A percentile compares a stretch with the other conserved stretches of the same genome.
Conservation (phyloP, 176 grass and related monocot genomes). For the Paspalum vaginatum region DNA sequence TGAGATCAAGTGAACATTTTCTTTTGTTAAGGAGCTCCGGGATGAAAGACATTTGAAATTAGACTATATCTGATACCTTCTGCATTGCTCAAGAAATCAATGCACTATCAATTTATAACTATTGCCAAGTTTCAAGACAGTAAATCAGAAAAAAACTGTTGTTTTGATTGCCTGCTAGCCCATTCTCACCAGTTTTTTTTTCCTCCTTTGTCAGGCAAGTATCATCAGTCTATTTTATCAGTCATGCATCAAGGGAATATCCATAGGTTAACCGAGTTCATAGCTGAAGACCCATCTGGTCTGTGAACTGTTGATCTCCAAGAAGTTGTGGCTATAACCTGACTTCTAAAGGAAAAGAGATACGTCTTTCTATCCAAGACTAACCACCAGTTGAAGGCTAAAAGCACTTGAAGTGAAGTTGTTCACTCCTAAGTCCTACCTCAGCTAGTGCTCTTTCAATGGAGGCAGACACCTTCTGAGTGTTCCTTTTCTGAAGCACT, state of each 20-base stretch:
- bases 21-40: background rate
- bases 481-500: constrained; percentile 29
- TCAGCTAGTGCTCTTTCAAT: constrained; percentile 23
- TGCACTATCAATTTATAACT: constrained; percentile 1
- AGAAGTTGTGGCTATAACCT: constrained; percentile 25
- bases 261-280: background rate
- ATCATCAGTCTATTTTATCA: constrained; percentile 15
- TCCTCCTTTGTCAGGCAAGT: constrained; percentile 31
- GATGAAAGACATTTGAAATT: background rate
- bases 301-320: background rate
- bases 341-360: constrained; percentile 34
- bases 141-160: background rate
- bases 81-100: constrained; percentile 2
- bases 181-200: background rate
- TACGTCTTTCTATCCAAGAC: constrained; percentile 31
- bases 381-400: constrained; percentile 39
- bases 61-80: background rate
- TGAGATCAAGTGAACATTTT: constrained; percentile 24
- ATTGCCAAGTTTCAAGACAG: background rate
- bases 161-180: background rate
- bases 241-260: background rate
- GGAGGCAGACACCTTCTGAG: constrained; percentile 23
- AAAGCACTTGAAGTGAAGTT: constrained; percentile 33
- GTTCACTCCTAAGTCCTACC: constrained; percentile 24
- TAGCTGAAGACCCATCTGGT: constrained; percentile 23